These are phyloP conservation scores for Centella asiatica DNA, from an alignment of 129 eudicot genomes.

Conservation along the genomic window DNA sequence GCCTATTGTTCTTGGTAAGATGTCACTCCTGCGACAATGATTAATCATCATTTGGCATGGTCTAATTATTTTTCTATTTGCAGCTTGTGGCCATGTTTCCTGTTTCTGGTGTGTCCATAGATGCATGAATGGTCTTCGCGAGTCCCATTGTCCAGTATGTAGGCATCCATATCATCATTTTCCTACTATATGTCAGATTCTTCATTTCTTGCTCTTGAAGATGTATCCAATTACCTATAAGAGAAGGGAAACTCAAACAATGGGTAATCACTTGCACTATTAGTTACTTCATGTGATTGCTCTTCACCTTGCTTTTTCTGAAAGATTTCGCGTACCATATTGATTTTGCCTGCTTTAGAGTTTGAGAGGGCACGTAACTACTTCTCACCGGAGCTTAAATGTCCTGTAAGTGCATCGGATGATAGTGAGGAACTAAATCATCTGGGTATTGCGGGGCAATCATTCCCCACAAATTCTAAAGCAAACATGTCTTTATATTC, in stretches of 20 bases:
- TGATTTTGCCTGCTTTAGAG: constrained; percentile 37
- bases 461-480: constrained; percentile 12
- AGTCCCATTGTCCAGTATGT: constrained; percentile 67
- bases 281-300: neutral
- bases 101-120: constrained; percentile 77
- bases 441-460: constrained; percentile 10
- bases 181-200: constrained; percentile 60
- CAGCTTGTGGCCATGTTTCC: constrained; percentile 75
- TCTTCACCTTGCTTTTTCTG: neutral
- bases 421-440: constrained; percentile 18
- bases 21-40: neutral
- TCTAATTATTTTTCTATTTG: constrained; percentile 17
- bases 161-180: constrained; percentile 63
- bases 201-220: constrained; percentile 60
- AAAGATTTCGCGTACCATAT: neutral
- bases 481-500: constrained; percentile 16
- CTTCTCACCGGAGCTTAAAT: constrained; percentile 49
- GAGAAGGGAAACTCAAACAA: constrained; percentile 43
- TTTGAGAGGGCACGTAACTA: constrained; percentile 28
- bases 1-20: constrained; percentile 71
- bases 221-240: constrained; percentile 51
- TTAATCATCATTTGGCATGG: neutral
- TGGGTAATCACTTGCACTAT: constrained; percentile 28
- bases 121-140: constrained; percentile 40
- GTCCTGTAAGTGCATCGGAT: constrained; percentile 16